Evolutionary conservation across 2,329 filamentous ascomycete genomes (phyloP).

Genomic region (Talaromyces sp.): DNA sequence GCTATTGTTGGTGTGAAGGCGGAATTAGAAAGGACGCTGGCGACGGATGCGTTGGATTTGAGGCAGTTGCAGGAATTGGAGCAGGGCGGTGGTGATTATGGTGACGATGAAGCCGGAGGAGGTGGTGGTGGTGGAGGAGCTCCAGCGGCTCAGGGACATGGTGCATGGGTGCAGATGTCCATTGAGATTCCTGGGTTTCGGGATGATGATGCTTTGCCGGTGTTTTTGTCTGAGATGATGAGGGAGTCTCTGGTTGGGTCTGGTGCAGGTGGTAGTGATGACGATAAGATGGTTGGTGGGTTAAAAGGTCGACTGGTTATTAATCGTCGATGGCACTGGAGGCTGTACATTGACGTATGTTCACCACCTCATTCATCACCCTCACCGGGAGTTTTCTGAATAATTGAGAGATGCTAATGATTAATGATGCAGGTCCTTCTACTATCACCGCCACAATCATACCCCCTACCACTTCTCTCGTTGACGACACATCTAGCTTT

Average conservation of each 20-base stretch:
- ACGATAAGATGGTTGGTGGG: constrained; percentile 63
- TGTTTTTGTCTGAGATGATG: constrained; percentile 84
- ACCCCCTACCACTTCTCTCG: constrained; percentile 86
- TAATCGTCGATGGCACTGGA: constrained; percentile 92
- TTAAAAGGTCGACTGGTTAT: constrained; percentile 70
- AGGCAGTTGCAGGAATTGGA: constrained; percentile 38
- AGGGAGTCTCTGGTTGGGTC: constrained; percentile 70
- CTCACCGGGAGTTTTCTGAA: background rate
- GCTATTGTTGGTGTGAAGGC: constrained; percentile 94
- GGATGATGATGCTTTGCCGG: constrained; percentile 84
- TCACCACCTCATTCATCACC: too few relatives aligned
- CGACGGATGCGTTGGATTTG: constrained; percentile 31
- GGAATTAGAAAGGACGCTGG: constrained; percentile 72
- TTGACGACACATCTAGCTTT: constrained; percentile 91
- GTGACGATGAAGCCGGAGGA: constrained; percentile 18
- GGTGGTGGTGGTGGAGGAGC: constrained; percentile 24
- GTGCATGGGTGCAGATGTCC: constrained; percentile 79
- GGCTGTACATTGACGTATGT: constrained; percentile 84
- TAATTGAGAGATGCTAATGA: background rate
- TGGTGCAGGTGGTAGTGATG: constrained; percentile 66
- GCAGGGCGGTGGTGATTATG: constrained; percentile 17
- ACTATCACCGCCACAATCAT: constrained; percentile 86
- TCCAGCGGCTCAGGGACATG: constrained; percentile 39
- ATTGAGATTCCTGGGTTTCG: constrained; percentile 88
- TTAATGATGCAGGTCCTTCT: constrained; percentile 65